A percentile compares a stretch with the other conserved stretches of the same genome.
phyloP scores from a whole-genome alignment of 495 filamentous ascomycete species.

The Trichocladium uniseriatum region DNA sequence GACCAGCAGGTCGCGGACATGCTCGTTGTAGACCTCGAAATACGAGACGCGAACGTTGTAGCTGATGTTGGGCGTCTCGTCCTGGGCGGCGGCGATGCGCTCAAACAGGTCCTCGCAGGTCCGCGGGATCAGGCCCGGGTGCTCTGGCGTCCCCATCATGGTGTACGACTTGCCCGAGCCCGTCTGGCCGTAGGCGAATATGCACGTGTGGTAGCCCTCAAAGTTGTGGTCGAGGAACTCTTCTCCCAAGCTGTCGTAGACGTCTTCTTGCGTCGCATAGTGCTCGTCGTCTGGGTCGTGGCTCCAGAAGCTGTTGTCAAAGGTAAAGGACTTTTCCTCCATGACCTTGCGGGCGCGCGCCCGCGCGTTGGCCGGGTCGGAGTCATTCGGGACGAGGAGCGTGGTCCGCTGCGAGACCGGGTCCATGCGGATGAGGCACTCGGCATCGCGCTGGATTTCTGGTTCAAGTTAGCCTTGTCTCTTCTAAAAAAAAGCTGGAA shows the following conservation, averaged over 20 bases:
- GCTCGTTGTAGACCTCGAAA: slow-evolving; percentile 99
- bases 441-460: slow-evolving; percentile 74
- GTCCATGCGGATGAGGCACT: slow-evolving; percentile 87
- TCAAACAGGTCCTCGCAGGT: slow-evolving; percentile 96
- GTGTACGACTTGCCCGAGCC: slow-evolving; percentile 97
- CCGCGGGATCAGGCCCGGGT: slow-evolving; percentile 90
- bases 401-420: slow-evolving; percentile 72
- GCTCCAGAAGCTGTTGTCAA: slow-evolving; percentile 98
- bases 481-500: background rate
- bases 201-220: slow-evolving; percentile 97
- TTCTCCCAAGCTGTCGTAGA: slow-evolving; percentile 90
- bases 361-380: slow-evolving; percentile 56
- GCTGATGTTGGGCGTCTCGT: slow-evolving; percentile 70
- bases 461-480: background rate
- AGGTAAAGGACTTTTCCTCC: slow-evolving; percentile 87
- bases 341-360: slow-evolving; percentile 63
- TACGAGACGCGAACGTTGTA: slow-evolving; percentile 97
- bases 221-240: slow-evolving; percentile 99
- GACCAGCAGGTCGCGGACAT: slow-evolving; percentile 88
- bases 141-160: slow-evolving; percentile 89
- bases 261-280: slow-evolving; percentile 65
- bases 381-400: slow-evolving; percentile 56
- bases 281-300: slow-evolving; percentile 59
- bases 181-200: slow-evolving; percentile 98
- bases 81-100: slow-evolving; percentile 73